These are phyloP conservation scores for Penicillium bovifimosum DNA, from an alignment of 495 filamentous ascomycete species.

Conservation along the genomic window DNA sequence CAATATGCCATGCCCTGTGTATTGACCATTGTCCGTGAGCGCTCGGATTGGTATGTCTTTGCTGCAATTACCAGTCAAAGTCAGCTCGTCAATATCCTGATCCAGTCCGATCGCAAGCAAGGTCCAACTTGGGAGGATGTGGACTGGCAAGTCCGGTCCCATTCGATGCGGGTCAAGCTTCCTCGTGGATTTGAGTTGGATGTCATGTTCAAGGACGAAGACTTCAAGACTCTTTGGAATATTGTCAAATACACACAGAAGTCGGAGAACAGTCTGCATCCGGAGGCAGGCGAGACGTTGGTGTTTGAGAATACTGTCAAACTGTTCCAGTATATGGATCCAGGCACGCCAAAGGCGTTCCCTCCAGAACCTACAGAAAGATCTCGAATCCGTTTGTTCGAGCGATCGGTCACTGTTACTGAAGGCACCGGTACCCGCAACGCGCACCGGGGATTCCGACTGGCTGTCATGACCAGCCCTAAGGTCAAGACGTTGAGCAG, in stretches of 20 bases:
- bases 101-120: conserved; percentile 60
- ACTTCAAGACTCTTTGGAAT: conserved; percentile 70
- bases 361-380: conserved; percentile 63
- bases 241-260: conserved; percentile 76
- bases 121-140: conserved; percentile 76
- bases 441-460: conserved; percentile 69
- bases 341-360: conserved; percentile 59
- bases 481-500: conserved; percentile 69
- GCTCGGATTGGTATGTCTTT: conserved; percentile 57
- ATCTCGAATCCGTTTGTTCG: conserved; percentile 68
- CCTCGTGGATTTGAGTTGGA: conserved; percentile 63
- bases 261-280: conserved; percentile 62
- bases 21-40: conserved; percentile 66
- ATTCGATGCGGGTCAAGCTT: conserved; percentile 57
- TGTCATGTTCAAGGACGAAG: conserved; percentile 62
- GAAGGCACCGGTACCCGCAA: conserved; percentile 62
- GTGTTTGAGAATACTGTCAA: conserved; percentile 60
- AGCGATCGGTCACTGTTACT: conserved; percentile 53
- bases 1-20: conserved; percentile 63
- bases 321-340: conserved; percentile 70
- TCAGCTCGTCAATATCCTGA: conserved; percentile 64
- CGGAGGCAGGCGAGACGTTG: conserved; percentile 57
- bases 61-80: conserved; percentile 72
- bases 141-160: conserved; percentile 61
- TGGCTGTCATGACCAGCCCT: conserved; percentile 68